Percentiles rank a stretch among this genome's conserved stretches.
Evolutionary conservation across 192 early-diverging fungal species (phyloP).

Genomic region (Backusella westeae): DNA sequence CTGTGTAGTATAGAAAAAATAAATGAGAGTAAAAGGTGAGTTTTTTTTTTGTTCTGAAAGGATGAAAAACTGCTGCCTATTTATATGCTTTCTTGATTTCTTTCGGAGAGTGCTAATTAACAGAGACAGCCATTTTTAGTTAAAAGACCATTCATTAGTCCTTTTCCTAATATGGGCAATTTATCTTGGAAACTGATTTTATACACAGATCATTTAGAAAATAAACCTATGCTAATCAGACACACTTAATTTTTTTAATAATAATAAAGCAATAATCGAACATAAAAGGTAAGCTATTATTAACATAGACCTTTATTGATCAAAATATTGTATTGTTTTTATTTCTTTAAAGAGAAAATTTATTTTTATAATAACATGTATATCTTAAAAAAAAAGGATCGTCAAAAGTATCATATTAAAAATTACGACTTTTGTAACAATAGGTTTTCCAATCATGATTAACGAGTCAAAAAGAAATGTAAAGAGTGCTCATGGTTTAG

Average conservation of each 20-base stretch:
- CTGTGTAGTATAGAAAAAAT: not conserved
- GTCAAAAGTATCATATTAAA: not conserved
- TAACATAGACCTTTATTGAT: not conserved
- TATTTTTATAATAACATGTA: not conserved
- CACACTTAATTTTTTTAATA: not conserved
- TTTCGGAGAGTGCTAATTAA: not conserved
- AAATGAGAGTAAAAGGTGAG: not conserved
- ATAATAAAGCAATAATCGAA: not conserved
- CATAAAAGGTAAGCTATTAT: not conserved
- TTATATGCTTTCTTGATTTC: not conserved
- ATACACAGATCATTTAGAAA: not conserved
- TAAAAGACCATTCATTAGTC: not conserved
- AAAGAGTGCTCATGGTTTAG: not conserved
- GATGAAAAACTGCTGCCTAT: not conserved
- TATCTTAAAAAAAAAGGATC: not conserved
- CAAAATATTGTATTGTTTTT: not conserved
- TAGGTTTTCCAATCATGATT: not conserved
- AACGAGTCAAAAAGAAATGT: not conserved
- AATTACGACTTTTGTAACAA: not conserved
- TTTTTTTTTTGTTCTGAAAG: not conserved
- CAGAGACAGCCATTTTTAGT: not conserved
- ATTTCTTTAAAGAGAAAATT: not conserved
- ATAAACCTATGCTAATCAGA: not conserved
- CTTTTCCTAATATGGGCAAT: slow-evolving; percentile 2
- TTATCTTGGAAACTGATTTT: not conserved